phyloP scores from a whole-genome alignment of 371 early-diverging fungal species.

The Mortierella sp. region DNA sequence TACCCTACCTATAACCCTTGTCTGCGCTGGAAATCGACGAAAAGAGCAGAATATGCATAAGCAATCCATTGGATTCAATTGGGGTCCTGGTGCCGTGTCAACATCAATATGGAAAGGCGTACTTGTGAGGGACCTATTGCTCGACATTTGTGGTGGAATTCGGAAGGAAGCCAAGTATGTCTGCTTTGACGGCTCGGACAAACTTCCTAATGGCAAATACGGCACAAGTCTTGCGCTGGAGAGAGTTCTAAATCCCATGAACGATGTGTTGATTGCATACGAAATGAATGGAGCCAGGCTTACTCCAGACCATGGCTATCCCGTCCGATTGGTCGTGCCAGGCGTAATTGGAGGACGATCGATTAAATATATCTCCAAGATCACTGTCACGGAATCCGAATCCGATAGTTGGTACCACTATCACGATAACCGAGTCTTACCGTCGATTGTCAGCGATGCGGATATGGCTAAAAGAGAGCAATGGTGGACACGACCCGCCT shows the following conservation, averaged over 20 bases:
- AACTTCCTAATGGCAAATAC: conserved; percentile 76
- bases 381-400: conserved; percentile 73
- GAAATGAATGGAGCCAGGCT: conserved; percentile 88
- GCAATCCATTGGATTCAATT: conserved; percentile 80
- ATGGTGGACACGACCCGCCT: conserved; percentile 71
- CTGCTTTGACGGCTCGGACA: conserved; percentile 78
- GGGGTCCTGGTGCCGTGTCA: conserved; percentile 80
- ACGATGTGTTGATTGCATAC: conserved; percentile 88
- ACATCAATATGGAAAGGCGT: conserved; percentile 90
- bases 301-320: conserved; percentile 85
- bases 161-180: conserved; percentile 69
- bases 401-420: conserved; percentile 81
- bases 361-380: conserved; percentile 82
- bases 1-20: conserved; percentile 69
- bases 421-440: conserved; percentile 88
- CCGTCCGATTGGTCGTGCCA: conserved; percentile 85
- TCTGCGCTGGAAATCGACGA: conserved; percentile 89
- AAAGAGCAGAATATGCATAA: conserved; percentile 84
- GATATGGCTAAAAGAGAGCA: conserved; percentile 63
- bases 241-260: conserved; percentile 75
- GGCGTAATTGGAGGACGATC: conserved; percentile 90
- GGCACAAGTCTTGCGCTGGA: conserved; percentile 82
- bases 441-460: conserved; percentile 64
- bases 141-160: conserved; percentile 64
- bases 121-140: conserved; percentile 76